phyloP scores from a whole-genome alignment of 352 stramenopile genomes.

The Globisporangium ultimum region DNA sequence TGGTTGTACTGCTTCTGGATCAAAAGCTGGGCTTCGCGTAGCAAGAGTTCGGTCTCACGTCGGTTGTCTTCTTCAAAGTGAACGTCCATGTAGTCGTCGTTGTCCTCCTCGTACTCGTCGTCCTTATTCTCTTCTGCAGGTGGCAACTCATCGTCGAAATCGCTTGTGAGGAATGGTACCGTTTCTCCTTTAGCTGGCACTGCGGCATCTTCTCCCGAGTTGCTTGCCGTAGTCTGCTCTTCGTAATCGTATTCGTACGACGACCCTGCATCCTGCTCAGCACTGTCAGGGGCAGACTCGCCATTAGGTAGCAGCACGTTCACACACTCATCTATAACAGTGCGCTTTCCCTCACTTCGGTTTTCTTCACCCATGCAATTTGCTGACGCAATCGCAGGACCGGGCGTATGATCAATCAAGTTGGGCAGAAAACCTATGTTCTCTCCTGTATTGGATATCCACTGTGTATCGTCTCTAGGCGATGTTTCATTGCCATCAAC shows the following conservation, averaged over 20 bases:
- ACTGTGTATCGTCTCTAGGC: too few species aligned
- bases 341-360: too few species aligned
- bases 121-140: slow-evolving; percentile 14
- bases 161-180: background rate
- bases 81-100: slow-evolving; percentile 5
- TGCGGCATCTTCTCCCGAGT: too few species aligned
- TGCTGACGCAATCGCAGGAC: too few species aligned
- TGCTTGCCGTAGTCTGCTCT: background rate
- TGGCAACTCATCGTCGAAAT: background rate
- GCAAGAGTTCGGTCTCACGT: slow-evolving; percentile 32
- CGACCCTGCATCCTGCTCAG: slow-evolving; percentile 6
- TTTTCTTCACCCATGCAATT: too few species aligned
- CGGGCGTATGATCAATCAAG: background rate
- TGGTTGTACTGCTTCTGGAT: slow-evolving; percentile 20
- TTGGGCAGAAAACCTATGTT: too few species aligned
- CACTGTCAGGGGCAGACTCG: background rate
- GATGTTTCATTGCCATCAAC: background rate
- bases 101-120: slow-evolving; percentile 11
- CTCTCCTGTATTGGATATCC: too few species aligned
- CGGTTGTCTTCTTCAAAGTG: slow-evolving; percentile 19
- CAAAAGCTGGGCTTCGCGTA: slow-evolving; percentile 35
- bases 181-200: background rate
- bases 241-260: slow-evolving; percentile 13
- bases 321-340: too few species aligned
- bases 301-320: background rate